Base-by-base conservation (phyloP, 495 filamentous ascomycete species). In the Penicillium fimorum region DNA sequence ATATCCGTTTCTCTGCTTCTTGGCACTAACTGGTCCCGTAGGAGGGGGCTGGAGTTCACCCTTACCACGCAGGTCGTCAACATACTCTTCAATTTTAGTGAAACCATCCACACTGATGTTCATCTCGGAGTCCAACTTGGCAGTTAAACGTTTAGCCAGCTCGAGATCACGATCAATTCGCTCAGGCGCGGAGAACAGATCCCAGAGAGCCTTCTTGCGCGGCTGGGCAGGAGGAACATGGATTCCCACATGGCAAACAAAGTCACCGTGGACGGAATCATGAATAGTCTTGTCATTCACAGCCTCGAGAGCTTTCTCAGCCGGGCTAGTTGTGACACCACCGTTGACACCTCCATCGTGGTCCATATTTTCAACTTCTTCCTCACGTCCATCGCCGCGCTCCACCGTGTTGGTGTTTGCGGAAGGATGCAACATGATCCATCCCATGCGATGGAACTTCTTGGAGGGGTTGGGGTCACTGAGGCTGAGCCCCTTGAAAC, bases 391-490 rank as follows among this genome's bases (percentile, higher is more conserved):
- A 66, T 85, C 82, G n/a, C 80, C 80, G 61, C 82, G 64, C 51
- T 84, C 76, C 32, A 82, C 77, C 20, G 72, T 64, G 12, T 76
- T 69, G 20, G 78, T 76, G 38, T 95, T 90, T 2, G 85, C 75
- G 12, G 85, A 83, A 40, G 91, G 89, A 67, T 97, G 79, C 8
- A 99, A 78, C 81, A 97, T 96, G 54, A 99, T 91, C 92, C 92
- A 99, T 20, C 95, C 94, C 77, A 99, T 99, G 2, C 94, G 87
- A 66, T 99, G 94, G 63, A 89, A 99, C 59, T 95, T 89, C 75
- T 99, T 99, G 56, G 88, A 85, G 0, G 95, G 93, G 64, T 97
- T 99, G 0, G 94, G 94, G 67, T 99, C 94, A 66, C 91, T 96
- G 41, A 97, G 80, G 52, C 91, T 96, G 9, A 96, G 78, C 86